These are phyloP conservation scores for Venturia aucupariae DNA, from an alignment of 2,329 filamentous ascomycete species.

Conservation along the genomic window DNA sequence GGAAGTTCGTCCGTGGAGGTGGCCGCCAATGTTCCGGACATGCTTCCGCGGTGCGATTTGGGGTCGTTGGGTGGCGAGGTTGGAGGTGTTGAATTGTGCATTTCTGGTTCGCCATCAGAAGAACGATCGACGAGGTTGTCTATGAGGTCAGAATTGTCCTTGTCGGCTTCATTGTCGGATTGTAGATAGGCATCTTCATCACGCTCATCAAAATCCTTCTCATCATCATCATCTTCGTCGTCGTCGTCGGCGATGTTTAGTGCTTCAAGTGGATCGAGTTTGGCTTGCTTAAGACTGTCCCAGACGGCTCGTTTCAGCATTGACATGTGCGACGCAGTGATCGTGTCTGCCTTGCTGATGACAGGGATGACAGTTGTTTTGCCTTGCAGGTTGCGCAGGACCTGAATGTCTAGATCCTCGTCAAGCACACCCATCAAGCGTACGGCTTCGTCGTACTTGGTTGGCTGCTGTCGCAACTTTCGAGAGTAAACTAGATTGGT, in stretches of 20 bases:
- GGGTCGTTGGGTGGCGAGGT: slow-evolving; percentile 24
- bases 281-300: slow-evolving; percentile 75
- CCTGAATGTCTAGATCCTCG: slow-evolving; percentile 81
- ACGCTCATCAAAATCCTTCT: slow-evolving; percentile 38
- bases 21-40: slow-evolving; percentile 29
- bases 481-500: slow-evolving; percentile 61
- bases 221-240: slow-evolving; percentile 49
- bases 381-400: slow-evolving; percentile 76
- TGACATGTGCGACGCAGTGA: slow-evolving; percentile 90
- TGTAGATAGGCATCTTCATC: slow-evolving; percentile 40
- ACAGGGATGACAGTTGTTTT: slow-evolving; percentile 95
- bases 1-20: slow-evolving; percentile 43
- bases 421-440: slow-evolving; percentile 61
- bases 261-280: slow-evolving; percentile 79
- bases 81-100: slow-evolving; percentile 24
- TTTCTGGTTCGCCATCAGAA: slow-evolving; percentile 25
- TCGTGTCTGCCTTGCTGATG: slow-evolving; percentile 92
- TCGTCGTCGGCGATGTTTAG: slow-evolving; percentile 74
- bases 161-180: slow-evolving; percentile 30
- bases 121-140: slow-evolving; percentile 30
- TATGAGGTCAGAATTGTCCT: slow-evolving; percentile 23
- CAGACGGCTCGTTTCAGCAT: slow-evolving; percentile 86
- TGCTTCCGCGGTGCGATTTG: slow-evolving; percentile 30
- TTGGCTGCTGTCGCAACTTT: slow-evolving; percentile 44
- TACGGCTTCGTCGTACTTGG: slow-evolving; percentile 21